These are phyloP conservation scores for Cryoendolithus antarcticus DNA, from an alignment of 2,329 filamentous ascomycete species.

Conservation along the genomic window DNA sequence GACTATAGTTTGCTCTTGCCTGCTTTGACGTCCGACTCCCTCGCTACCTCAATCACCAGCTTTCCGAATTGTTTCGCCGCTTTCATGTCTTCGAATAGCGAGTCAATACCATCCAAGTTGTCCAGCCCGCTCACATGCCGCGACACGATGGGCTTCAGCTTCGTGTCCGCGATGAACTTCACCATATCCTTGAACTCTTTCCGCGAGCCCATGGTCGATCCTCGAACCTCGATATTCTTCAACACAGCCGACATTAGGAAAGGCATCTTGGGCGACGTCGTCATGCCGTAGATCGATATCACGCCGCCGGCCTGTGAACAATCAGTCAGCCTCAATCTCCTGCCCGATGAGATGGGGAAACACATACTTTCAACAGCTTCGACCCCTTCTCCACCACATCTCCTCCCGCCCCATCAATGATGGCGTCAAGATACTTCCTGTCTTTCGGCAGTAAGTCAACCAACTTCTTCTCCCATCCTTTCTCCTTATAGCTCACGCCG, in stretches of 20 bases:
- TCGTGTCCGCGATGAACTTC: conserved; percentile 59
- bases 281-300: conserved; percentile 89
- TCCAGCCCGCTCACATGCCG: conserved; percentile 57
- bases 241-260: conserved; percentile 75
- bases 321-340: conserved; percentile 5
- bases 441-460: conserved; percentile 48
- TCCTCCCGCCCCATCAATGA: conserved; percentile 84
- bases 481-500: conserved; percentile 70
- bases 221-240: conserved; percentile 75
- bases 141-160: conserved; percentile 67
- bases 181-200: conserved; percentile 89
- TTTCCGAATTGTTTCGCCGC: conserved; percentile 83
- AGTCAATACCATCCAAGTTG: conserved; percentile 66
- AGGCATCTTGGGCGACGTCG: conserved; percentile 68
- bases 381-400: conserved; percentile 61
- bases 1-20: too few relatives aligned
- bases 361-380: conserved; percentile 52
- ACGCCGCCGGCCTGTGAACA: conserved; percentile 53
- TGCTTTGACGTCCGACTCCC: conserved; percentile 7
- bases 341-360: background rate
- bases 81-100: conserved; percentile 79
- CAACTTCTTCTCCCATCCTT: conserved; percentile 71
- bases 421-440: conserved; percentile 61
- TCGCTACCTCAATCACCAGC: conserved; percentile 61
- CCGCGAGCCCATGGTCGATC: conserved; percentile 85